Base-by-base conservation (phyloP, 208 protist species). In the Hexamita inflata region DNA sequence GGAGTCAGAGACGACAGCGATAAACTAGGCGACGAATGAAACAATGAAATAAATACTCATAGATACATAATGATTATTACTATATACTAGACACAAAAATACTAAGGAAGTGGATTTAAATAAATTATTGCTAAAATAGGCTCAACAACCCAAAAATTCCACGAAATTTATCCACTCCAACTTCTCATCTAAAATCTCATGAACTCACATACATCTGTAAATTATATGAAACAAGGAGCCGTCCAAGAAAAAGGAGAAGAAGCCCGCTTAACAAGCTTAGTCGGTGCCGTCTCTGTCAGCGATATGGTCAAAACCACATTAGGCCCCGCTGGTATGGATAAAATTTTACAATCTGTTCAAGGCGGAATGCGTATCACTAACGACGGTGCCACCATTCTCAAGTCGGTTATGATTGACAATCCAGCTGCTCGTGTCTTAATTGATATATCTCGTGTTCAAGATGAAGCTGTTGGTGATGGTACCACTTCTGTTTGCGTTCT, bases 341-440 rank as follows among this genome's bases (percentile, higher is more conserved):
- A 94, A 78, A 93, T 93, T 65, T 81, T 95, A 9, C 80, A 89
- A 59, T 88, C 84, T 11, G 24, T 74, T 4, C 41, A 34, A 1
- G 67, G 77, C 24, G 84, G 83, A 24, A 87, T 98, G 0, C 87
- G 88, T 32, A 90, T 99, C 38, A 98, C 96, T 15, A 99, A 99
- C 81, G 96, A 99, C 82, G 96, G 96, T 75, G 96, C 96, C 15
- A 99, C 96, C 1, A 99, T 99, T 78, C 86, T 99, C 4, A 98
- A 97, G 82, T 90, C 87, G 11, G 86, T 99, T 34, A 87, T 89
- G 66, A 87, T 98, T 76, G 94, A 98, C 77, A 98, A 99, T 80
- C 92, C 96, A 19, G 94, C 95, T 7, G 95, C 93, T 40, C 97
- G 96, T 77, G 91, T 98, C 81, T 86, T 99, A 58, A 92, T 98